These are phyloP conservation scores for Lodderomyces elongisporus DNA, from an alignment of 1,139 yeast genomes.

Conservation along the genomic window DNA sequence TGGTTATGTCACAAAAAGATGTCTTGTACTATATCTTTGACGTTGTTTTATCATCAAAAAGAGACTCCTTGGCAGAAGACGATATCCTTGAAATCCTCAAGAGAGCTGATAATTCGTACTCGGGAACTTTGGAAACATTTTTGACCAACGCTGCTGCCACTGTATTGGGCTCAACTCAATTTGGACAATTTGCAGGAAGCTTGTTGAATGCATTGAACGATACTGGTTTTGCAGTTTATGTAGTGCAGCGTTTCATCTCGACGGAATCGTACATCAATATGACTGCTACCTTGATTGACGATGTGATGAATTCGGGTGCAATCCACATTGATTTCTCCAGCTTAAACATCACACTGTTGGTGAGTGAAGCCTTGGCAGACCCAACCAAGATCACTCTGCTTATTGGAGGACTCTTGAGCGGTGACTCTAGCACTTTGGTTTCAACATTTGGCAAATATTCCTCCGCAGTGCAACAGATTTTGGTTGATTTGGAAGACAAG, in stretches of 20 bases:
- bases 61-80: slow-evolving; percentile 9
- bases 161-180: slow-evolving; percentile 26
- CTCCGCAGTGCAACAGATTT: slow-evolving; percentile 27
- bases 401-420: slow-evolving; percentile 22
- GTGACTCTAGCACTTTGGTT: slow-evolving; percentile 10
- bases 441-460: slow-evolving; percentile 25
- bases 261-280: slow-evolving; percentile 34
- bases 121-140: slow-evolving; percentile 25
- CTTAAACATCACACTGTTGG: slow-evolving; percentile 26
- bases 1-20: slow-evolving; percentile 29
- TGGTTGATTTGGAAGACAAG: slow-evolving; percentile 31
- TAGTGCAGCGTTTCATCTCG: slow-evolving; percentile 32
- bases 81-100: slow-evolving; percentile 11
- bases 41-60: slow-evolving; percentile 19
- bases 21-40: slow-evolving; percentile 22
- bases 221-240: slow-evolving; percentile 39
- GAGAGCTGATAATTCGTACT: slow-evolving; percentile 16
- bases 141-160: slow-evolving; percentile 27
- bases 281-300: slow-evolving; percentile 28
- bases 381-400: slow-evolving; percentile 21
- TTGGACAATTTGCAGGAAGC: slow-evolving; percentile 23
- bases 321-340: slow-evolving; percentile 18
- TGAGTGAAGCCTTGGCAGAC: slow-evolving; percentile 22
- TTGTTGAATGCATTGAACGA: slow-evolving; percentile 36
- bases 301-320: slow-evolving; percentile 24